Evolutionary conservation across 2,329 filamentous ascomycete genomes (phyloP).

Genomic region (Intubia oerlemansii): DNA sequence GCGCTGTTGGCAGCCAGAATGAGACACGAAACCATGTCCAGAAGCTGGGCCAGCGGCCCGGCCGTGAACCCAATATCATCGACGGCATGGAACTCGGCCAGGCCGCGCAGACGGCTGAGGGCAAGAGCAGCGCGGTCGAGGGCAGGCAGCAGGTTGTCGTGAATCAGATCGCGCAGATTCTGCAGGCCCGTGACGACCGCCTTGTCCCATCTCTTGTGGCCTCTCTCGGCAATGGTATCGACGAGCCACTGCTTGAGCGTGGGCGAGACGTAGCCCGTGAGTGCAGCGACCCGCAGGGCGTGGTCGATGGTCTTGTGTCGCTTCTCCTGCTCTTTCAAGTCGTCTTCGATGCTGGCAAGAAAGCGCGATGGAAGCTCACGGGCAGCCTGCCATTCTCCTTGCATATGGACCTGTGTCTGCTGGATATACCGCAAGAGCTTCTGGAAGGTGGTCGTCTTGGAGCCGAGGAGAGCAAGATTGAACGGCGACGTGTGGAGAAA

Average conservation of each 20-base stretch:
- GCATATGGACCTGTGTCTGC: slow-evolving; percentile 60
- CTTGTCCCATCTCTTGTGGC: slow-evolving; percentile 56
- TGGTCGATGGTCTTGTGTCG: slow-evolving; percentile 36
- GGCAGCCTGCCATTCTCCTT: slow-evolving; percentile 63
- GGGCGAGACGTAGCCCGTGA: slow-evolving; percentile 60
- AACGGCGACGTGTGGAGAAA: slow-evolving; percentile 62
- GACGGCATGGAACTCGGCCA: slow-evolving; percentile 51
- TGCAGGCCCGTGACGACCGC: slow-evolving; percentile 59
- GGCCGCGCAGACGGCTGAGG: slow-evolving; percentile 60
- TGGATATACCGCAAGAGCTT: slow-evolving; percentile 71
- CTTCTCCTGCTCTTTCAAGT: slow-evolving; percentile 43
- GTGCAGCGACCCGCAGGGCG: slow-evolving; percentile 63
- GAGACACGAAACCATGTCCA: slow-evolving; percentile 56
- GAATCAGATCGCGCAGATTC: slow-evolving; percentile 53
- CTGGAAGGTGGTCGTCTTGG: slow-evolving; percentile 71
- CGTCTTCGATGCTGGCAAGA: slow-evolving; percentile 54
- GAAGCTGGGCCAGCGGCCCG: slow-evolving; percentile 37
- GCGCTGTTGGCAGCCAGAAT: slow-evolving; percentile 55
- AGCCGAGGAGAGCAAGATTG: slow-evolving; percentile 65
- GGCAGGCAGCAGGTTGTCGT: slow-evolving; percentile 76
- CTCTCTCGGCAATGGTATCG: slow-evolving; percentile 55
- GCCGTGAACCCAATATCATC: slow-evolving; percentile 45
- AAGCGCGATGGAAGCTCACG: slow-evolving; percentile 64
- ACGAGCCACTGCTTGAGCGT: slow-evolving; percentile 73
- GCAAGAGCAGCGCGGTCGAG: slow-evolving; percentile 67